Base-by-base conservation (phyloP, 768 basidiomycete species). In the Mycena capillaripes region DNA sequence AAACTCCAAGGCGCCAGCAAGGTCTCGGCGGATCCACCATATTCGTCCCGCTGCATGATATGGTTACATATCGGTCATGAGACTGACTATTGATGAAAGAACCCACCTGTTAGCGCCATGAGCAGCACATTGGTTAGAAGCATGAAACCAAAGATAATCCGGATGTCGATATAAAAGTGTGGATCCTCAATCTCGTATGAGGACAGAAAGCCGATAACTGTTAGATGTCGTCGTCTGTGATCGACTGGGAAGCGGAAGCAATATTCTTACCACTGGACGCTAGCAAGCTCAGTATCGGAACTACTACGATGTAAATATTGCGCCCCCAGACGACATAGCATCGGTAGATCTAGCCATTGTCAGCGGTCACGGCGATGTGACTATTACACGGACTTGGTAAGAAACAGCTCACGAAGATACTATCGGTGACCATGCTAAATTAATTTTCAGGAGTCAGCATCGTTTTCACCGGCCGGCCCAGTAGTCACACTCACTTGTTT, bases 321-420 rank as follows among this genome's bases (percentile, higher is more conserved):
- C 50, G 36, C 14, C 52, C 52, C 63, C 63, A 64, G 34, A 64
- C 36, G 25, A 53, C 27, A 50, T 53, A 64, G 23, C 63, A 64
- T 16, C 63, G 63, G 25, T 64, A 64, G 14, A 34, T 53, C 63
- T 64, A 52, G 50, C 27, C 27, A 53, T 52, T 25, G 16, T 52
- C 11, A 63, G 34, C 48, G 48, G n/a, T 23, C 27, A 10, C 29
- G 36, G n/a, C n/a, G 21, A 52, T 52, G 50, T 40, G 23, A 38
- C 11, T n/a, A 53, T 40, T 27, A 21, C 50, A 52, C 46, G 23
- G 23, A 6, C 38, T 12, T 8, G 36, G 36, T 7, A 64, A 52
- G 50, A 52, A 52, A 52, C 25, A 29, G 50, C 63, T 23, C 38
- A 64, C 63, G 52, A 64, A 64, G 50, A 64, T 52, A 27, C 63